Evolutionary conservation across 202 grass and related monocot genomes (phyloP), one percentile per base, ranked within the genome.

Genomic region (Eragrostis tef): DNA sequence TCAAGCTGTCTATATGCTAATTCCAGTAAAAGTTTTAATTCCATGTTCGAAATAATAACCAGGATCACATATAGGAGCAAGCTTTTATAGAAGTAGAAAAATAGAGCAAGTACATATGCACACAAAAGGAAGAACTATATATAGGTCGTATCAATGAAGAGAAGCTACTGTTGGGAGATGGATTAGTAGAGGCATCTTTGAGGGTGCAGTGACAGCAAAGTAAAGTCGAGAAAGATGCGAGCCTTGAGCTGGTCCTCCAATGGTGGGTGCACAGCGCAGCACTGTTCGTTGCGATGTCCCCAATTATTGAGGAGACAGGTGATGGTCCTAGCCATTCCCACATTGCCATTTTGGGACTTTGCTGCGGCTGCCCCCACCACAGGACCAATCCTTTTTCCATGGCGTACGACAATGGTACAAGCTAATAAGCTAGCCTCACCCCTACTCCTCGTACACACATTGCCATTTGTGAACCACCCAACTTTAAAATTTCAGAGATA

Each of bases 261-360:
- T 71, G 46, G 14, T 15, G 16, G 25, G 24, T 43, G 22, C 7
- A 31, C 73, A 75, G 12, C 72, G 42, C 53, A 10, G 7, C 39
- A 45, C 36, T 17, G 15, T 62, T 27, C 7, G 43, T 20, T 64
- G 60, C 44, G n/a, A 47, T 5, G 44, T 20, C 22, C 25, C 26
- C 26, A 66, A 79, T 66, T 65, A 78, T 78, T 65, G 75, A 17
- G 43, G 74, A 29, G 46, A 31, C 45, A 19, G 7, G 25, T 15
- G 24, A 46, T 71, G 14, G 44, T 29, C 45, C 68, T 71, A 12
- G 44, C 44, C 46, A 49, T 71, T 15, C 73, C 59, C 59, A 47
- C 43, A 34, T 49, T 64, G 44, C 75, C 44, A 64, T 78, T 78
- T 78, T 7, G 44, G 60, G 57, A 22, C 5, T 64, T 77, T 13